A percentile compares a stretch with the other conserved stretches of the same genome.
phyloP scores from a whole-genome alignment of 164 flowering plant genomes.

The Vitis amurensis region DNA sequence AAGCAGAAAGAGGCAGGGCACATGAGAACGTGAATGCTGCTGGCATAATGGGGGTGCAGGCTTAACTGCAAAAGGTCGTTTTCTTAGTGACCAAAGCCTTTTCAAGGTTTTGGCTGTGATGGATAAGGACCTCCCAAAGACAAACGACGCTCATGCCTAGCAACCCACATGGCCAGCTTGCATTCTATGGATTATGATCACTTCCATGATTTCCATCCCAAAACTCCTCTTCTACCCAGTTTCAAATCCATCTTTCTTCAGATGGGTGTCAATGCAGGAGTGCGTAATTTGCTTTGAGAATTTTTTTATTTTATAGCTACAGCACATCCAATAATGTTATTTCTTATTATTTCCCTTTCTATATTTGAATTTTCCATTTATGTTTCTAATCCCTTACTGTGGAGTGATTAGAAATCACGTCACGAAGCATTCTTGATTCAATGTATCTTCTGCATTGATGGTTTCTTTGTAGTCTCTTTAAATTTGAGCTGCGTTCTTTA shows the following conservation, averaged over 20 bases:
- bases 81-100: constrained; percentile 3
- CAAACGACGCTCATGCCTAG: constrained; percentile 1
- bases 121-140: constrained; percentile 6
- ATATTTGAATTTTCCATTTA: background rate
- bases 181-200: background rate
- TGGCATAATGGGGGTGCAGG: constrained; percentile 4
- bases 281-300: no score
- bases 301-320: no score
- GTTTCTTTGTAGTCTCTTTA: background rate
- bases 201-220: background rate
- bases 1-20: background rate
- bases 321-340: no score
- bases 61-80: constrained; percentile 9
- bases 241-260: background rate
- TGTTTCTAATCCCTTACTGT: background rate
- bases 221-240: background rate
- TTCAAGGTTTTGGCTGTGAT: constrained; percentile 5
- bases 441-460: background rate
- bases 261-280: background rate
- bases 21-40: constrained; percentile 9
- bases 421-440: background rate
- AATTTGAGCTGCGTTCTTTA: background rate
- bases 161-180: constrained; percentile 23
- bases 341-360: background rate
- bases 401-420: no score